phyloP scores from a whole-genome alignment of 2,329 filamentous ascomycete genomes.

The Cercospora brassicicola region DNA sequence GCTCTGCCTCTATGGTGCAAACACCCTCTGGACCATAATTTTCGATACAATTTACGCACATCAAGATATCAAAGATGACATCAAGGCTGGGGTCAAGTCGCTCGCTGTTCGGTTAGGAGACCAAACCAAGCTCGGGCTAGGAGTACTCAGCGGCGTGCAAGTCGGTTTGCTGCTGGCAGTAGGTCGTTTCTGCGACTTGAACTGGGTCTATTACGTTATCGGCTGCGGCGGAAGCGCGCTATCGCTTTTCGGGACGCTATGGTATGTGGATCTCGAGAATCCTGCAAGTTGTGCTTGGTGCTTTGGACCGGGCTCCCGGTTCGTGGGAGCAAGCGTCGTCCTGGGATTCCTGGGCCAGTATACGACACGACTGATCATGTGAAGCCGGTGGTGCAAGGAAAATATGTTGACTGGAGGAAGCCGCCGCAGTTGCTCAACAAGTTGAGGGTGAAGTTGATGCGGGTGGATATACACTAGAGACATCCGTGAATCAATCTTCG shows the following conservation, averaged over 20 bases:
- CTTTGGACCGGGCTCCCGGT: slow-evolving; percentile 20
- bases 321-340: slow-evolving; percentile 18
- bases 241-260: slow-evolving; percentile 17
- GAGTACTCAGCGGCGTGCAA: slow-evolving; percentile 16
- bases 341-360: slow-evolving; percentile 17
- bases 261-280: slow-evolving; percentile 7
- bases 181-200: slow-evolving; percentile 11
- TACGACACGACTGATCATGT: background rate
- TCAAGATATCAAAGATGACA: slow-evolving; percentile 22
- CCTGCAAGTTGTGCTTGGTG: slow-evolving; percentile 21
- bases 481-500: slow-evolving; percentile 33
- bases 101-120: slow-evolving; percentile 19
- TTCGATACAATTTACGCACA: slow-evolving; percentile 22
- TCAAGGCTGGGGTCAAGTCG: slow-evolving; percentile 22
- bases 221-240: slow-evolving; percentile 15
- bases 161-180: slow-evolving; percentile 13
- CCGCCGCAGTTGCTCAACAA: background rate
- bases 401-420: background rate
- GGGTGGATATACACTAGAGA: background rate
- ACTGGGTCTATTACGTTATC: slow-evolving; percentile 11
- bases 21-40: slow-evolving; percentile 20
- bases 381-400: background rate
- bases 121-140: slow-evolving; percentile 12
- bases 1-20: slow-evolving; percentile 13
- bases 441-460: background rate